Conservation (phyloP, 768 basidiomycete genomes). For the Pulveroboletus ravenelii region DNA sequence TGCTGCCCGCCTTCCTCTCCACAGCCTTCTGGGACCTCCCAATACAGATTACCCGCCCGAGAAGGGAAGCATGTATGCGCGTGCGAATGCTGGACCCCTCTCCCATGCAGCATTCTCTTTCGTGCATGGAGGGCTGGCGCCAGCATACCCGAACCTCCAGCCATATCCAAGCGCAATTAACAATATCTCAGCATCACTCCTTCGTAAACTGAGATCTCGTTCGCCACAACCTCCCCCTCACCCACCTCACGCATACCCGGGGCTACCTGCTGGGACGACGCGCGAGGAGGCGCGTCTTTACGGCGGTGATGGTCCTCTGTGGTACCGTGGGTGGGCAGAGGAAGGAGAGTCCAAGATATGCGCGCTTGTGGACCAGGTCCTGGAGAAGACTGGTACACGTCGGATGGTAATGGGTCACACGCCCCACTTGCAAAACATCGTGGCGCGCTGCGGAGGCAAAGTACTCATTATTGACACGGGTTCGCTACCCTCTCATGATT, state of each 20-base stretch:
- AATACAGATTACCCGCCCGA: conserved; percentile 56
- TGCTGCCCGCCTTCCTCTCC: conserved; percentile 75
- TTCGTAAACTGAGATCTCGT: conserved; percentile 65
- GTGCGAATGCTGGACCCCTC: conserved; percentile 42
- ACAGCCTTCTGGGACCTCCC: conserved; percentile 60
- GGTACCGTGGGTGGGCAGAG: conserved; percentile 93
- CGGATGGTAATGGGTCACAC: conserved; percentile 97
- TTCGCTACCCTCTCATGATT: conserved; percentile 21
- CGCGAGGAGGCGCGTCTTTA: conserved; percentile 69
- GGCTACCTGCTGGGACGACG: conserved; percentile 63
- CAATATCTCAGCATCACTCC: conserved; percentile 59
- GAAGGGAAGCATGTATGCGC: conserved; percentile 26
- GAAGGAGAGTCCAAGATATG: conserved; percentile 69
- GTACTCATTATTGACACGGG: conserved; percentile 96
- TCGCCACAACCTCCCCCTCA: conserved; percentile 66
- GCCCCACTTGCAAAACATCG: conserved; percentile 83
- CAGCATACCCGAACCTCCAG: conserved; percentile 64
- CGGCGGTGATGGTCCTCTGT: conserved; percentile 74
- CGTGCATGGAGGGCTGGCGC: conserved; percentile 88
- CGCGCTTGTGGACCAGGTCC: conserved; percentile 61
- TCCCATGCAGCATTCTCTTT: conserved; percentile 84
- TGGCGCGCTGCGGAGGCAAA: conserved; percentile 83
- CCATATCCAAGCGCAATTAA: conserved; percentile 89
- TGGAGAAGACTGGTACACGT: conserved; percentile 72
- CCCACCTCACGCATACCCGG: conserved; percentile 72